phyloP scores from a whole-genome alignment of 2,329 filamentous ascomycete genomes.

The Curvularia lunata region DNA sequence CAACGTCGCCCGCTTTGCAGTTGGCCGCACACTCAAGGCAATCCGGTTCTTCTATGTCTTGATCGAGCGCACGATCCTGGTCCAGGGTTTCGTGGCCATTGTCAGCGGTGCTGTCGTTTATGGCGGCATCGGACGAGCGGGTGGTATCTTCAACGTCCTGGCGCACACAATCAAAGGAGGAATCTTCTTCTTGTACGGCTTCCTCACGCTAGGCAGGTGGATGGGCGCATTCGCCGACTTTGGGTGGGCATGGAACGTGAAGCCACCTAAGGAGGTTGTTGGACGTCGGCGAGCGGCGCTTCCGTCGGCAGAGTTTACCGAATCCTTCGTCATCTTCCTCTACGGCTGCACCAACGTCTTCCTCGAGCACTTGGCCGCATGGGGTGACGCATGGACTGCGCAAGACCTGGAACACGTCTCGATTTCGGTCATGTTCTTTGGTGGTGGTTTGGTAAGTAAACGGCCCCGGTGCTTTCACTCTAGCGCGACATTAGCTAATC shows the following conservation, averaged over 20 bases:
- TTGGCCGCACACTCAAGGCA: slow-evolving; percentile 62
- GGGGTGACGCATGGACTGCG: slow-evolving; percentile 73
- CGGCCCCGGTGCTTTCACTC: slow-evolving; percentile 4
- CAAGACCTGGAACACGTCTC: slow-evolving; percentile 90
- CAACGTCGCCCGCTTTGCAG: slow-evolving; percentile 61
- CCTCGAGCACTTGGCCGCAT: slow-evolving; percentile 81
- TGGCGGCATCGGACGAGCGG: slow-evolving; percentile 78
- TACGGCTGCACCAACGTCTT: slow-evolving; percentile 93
- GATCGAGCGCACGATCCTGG: slow-evolving; percentile 77
- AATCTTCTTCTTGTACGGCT: slow-evolving; percentile 92
- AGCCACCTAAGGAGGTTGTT: slow-evolving; percentile 64
- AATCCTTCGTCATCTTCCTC: slow-evolving; percentile 87
- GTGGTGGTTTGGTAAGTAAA: slow-evolving; percentile 77
- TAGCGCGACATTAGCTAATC: slow-evolving; percentile 32
- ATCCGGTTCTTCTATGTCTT: slow-evolving; percentile 68
- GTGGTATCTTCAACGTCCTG: slow-evolving; percentile 77
- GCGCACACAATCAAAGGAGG: slow-evolving; percentile 95
- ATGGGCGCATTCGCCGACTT: slow-evolving; percentile 87
- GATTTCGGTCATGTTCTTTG: slow-evolving; percentile 92
- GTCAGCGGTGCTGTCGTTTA: slow-evolving; percentile 76
- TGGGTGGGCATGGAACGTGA: slow-evolving; percentile 95
- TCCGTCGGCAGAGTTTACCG: slow-evolving; percentile 85
- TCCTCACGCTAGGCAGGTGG: slow-evolving; percentile 87
- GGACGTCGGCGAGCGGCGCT: slow-evolving; percentile 66
- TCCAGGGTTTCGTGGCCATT: slow-evolving; percentile 77